Evolutionary conservation across 2,329 filamentous ascomycete genomes (phyloP).

Genomic region (Teratosphaeriaceae sp.): DNA sequence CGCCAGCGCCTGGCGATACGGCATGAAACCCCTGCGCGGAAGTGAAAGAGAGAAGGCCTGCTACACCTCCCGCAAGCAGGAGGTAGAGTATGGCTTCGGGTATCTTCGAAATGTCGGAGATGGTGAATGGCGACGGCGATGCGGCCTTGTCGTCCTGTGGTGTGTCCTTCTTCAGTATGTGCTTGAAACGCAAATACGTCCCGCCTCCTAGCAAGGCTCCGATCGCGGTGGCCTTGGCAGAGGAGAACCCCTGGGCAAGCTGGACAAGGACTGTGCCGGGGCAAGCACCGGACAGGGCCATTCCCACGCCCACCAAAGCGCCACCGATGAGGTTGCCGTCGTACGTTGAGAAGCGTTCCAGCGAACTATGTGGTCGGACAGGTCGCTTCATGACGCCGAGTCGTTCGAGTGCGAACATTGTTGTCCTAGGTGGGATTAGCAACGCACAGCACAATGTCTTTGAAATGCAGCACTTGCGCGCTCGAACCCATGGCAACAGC

Average conservation of each 20-base stretch:
- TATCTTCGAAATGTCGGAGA: slow-evolving; percentile 2
- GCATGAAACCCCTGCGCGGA: neutral
- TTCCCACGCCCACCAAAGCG: neutral
- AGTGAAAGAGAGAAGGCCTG: neutral
- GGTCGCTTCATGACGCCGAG: neutral
- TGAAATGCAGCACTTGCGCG: neutral
- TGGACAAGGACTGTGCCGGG: neutral
- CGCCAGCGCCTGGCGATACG: slow-evolving; percentile 37
- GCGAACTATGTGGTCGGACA: neutral
- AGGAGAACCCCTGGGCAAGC: slow-evolving; percentile 1
- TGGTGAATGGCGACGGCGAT: slow-evolving; percentile 1
- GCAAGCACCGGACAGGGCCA: slow-evolving; percentile 1
- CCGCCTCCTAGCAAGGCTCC: slow-evolving; percentile 1
- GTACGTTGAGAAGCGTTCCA: slow-evolving; percentile 1
- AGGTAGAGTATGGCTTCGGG: slow-evolving; percentile 3
- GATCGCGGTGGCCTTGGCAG: neutral
- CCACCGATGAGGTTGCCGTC: slow-evolving; percentile 1
- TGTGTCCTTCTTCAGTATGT: neutral
- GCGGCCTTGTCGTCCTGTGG: neutral
- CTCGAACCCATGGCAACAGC: neutral
- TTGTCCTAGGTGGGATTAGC: neutral
- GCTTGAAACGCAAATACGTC: slow-evolving; percentile 1
- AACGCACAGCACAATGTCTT: neutral
- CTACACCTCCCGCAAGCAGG: neutral
- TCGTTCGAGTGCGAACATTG: neutral